Percentiles rank a stretch among this genome's conserved stretches.
Evolutionary conservation across 805 yeast species (phyloP).

Genomic region (Tetrapisispora phaffii): DNA sequence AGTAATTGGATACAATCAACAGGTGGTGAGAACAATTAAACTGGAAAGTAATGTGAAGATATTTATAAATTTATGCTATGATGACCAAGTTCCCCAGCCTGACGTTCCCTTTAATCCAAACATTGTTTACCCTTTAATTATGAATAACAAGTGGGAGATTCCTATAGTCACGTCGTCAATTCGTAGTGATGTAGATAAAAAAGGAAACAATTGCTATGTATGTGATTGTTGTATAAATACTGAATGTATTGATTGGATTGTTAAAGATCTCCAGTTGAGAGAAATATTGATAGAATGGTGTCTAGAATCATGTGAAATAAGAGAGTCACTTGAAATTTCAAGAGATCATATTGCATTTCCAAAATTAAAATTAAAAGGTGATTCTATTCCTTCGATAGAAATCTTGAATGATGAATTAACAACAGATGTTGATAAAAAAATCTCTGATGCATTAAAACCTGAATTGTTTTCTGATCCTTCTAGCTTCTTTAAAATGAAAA

Average conservation of each 20-base stretch:
- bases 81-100: constrained; percentile 57
- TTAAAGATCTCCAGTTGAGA: constrained; percentile 46
- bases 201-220: constrained; percentile 53
- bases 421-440: constrained; percentile 30
- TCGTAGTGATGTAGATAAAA: constrained; percentile 52
- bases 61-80: constrained; percentile 70
- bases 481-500: constrained; percentile 36
- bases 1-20: constrained; percentile 31
- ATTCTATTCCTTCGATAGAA: constrained; percentile 35
- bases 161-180: constrained; percentile 65
- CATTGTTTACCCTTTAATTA: constrained; percentile 50
- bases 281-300: constrained; percentile 75
- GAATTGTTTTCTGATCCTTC: constrained; percentile 33
- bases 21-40: constrained; percentile 8
- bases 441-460: constrained; percentile 23
- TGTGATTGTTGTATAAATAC: constrained; percentile 74
- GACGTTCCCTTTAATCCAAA: constrained; percentile 43
- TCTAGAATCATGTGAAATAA: constrained; percentile 63
- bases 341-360: constrained; percentile 56
- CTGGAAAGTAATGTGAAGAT: constrained; percentile 39
- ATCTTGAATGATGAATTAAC: constrained; percentile 38
- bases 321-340: constrained; percentile 42
- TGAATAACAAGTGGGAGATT: constrained; percentile 72
- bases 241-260: constrained; percentile 51
- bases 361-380: constrained; percentile 64